phyloP scores from a whole-genome alignment of 768 basidiomycete genomes.

The Chalciporus pseudorubinellus region DNA sequence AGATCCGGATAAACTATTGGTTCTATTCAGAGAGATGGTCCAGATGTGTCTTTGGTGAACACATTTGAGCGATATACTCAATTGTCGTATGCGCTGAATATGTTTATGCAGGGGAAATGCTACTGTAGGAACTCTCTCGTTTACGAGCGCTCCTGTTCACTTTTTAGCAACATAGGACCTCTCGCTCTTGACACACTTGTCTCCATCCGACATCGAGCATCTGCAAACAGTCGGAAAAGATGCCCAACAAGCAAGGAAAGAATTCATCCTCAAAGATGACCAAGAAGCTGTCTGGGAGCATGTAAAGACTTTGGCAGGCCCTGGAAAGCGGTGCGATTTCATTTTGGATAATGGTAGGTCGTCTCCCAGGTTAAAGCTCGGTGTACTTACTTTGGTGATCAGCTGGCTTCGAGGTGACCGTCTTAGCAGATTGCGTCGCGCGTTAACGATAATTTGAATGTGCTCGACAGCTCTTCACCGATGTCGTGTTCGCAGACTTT shows the following conservation, averaged over 20 bases:
- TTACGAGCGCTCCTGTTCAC: not conserved
- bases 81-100: constrained; percentile 6
- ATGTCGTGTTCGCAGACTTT: constrained; percentile 91
- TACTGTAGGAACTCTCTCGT: constrained; percentile 52
- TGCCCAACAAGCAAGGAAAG: constrained; percentile 71
- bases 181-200: constrained; percentile 83
- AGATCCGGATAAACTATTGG: constrained; percentile 52
- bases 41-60: constrained; percentile 80
- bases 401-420: constrained; percentile 87
- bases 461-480: constrained; percentile 76
- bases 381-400: constrained; percentile 2
- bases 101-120: not conserved
- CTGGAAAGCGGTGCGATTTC: constrained; percentile 62
- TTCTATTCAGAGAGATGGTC: constrained; percentile 80
- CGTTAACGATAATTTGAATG: not conserved
- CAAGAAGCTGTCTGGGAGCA: constrained; percentile 72
- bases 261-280: constrained; percentile 85
- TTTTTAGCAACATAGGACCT: constrained; percentile 61
- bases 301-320: constrained; percentile 51
- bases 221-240: constrained; percentile 81
- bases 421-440: not conserved
- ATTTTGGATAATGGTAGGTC: constrained; percentile 84
- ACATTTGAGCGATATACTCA: not conserved
- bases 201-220: constrained; percentile 75
- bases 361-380: not conserved